Evolutionary conservation across 495 filamentous ascomycete species (phyloP).

Genomic region (Penicillium malachiteum): DNA sequence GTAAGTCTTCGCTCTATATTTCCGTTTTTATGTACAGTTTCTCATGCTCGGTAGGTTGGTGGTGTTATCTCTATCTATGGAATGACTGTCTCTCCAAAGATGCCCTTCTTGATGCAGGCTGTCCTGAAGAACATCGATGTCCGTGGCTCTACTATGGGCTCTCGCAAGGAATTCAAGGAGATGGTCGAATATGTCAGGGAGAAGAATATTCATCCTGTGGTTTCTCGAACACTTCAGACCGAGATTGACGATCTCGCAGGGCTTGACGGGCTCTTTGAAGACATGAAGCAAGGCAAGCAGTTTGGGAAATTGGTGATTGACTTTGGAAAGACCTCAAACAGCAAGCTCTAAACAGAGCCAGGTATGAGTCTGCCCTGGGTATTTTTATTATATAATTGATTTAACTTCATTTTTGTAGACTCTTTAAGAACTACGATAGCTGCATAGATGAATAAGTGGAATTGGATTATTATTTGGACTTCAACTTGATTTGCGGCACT

Average conservation of each 20-base stretch:
- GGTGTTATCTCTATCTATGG: slow-evolving; percentile 71
- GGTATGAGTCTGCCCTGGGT: too few species aligned
- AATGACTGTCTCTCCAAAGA: slow-evolving; percentile 73
- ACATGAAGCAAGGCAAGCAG: slow-evolving; percentile 72
- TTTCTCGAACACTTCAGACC: slow-evolving; percentile 56
- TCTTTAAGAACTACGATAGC: too few species aligned
- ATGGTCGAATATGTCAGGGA: slow-evolving; percentile 72
- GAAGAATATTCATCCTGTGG: slow-evolving; percentile 62
- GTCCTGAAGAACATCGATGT: slow-evolving; percentile 77
- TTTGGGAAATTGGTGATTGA: slow-evolving; percentile 75
- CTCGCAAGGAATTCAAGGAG: slow-evolving; percentile 68
- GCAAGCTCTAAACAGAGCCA: slow-evolving; percentile 44
- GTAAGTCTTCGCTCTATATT: slow-evolving; percentile 23
- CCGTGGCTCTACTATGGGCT: slow-evolving; percentile 72
- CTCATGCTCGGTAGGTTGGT: slow-evolving; percentile 40
- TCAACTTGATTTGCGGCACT: too few species aligned
- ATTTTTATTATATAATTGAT: neutral
- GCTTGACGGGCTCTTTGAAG: slow-evolving; percentile 69
- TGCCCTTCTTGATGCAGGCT: slow-evolving; percentile 68
- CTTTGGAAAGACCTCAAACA: slow-evolving; percentile 40
- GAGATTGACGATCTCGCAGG: slow-evolving; percentile 64
- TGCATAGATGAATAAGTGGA: too few species aligned
- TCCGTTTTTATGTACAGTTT: neutral
- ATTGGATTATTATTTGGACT: too few species aligned
- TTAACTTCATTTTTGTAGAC: neutral